Evolutionary conservation across 192 early-diverging fungal genomes (phyloP).

Genomic region (Coemansia sp.): DNA sequence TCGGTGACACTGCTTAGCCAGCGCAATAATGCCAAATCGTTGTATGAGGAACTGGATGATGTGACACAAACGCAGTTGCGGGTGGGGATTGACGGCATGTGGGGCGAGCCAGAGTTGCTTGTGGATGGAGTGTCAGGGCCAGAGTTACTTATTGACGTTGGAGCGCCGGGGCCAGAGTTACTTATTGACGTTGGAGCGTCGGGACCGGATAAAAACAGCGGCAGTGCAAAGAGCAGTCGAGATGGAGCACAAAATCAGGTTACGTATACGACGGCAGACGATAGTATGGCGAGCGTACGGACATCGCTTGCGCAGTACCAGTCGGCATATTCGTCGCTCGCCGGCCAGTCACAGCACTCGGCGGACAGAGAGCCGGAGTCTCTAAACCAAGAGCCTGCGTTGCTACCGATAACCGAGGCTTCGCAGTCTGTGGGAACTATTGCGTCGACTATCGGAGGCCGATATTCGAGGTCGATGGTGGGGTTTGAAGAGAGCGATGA

Average conservation of each 20-base stretch:
- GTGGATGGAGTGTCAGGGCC: background rate
- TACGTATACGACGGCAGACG: slow-evolving; percentile 10
- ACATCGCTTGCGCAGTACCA: slow-evolving; percentile 21
- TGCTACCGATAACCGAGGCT: slow-evolving; percentile 17
- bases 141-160: background rate
- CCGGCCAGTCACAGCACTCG: slow-evolving; percentile 4
- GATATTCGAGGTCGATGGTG: slow-evolving; percentile 17
- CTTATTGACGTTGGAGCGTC: slow-evolving; percentile 8
- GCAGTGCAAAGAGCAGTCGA: background rate
- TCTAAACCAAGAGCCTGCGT: slow-evolving; percentile 24
- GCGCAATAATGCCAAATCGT: slow-evolving; percentile 23
- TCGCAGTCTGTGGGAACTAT: slow-evolving; percentile 27
- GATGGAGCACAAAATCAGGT: background rate
- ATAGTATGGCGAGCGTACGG: slow-evolving; percentile 27
- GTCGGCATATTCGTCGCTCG: slow-evolving; percentile 37
- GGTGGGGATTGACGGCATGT: slow-evolving; percentile 31
- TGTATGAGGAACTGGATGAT: slow-evolving; percentile 29
- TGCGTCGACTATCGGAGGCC: slow-evolving; percentile 11
- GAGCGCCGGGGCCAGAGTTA: background rate
- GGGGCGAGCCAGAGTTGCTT: slow-evolving; percentile 14
- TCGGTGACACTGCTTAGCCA: slow-evolving; percentile 45
- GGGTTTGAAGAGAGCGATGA: slow-evolving; percentile 17
- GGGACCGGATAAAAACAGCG: background rate
- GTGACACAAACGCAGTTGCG: slow-evolving; percentile 16
- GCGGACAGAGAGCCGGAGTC: background rate